These are phyloP conservation scores for Malassezia psittaci DNA, from an alignment of 1,284 basidiomycete genomes.

Conservation along the genomic window DNA sequence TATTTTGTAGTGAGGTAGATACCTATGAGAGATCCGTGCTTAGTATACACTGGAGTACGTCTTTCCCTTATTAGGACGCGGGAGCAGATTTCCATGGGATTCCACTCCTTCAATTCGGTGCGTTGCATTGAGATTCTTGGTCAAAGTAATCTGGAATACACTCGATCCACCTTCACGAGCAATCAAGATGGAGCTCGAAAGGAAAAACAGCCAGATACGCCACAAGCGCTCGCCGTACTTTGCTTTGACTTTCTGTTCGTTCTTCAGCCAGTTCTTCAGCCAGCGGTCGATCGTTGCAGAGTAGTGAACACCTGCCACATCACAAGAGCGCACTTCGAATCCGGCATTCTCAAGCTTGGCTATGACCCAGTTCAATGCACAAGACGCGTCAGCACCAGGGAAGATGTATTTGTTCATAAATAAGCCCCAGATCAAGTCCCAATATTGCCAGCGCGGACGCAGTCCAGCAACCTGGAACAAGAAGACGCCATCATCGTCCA, in stretches of 20 bases:
- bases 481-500: conserved; percentile 88
- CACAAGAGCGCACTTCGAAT: conserved; percentile 91
- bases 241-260: conserved; percentile 70
- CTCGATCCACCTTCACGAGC: conserved; percentile 45
- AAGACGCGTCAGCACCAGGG: conserved; percentile 77
- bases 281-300: conserved; percentile 70
- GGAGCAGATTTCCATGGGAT: conserved; percentile 38
- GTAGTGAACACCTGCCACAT: conserved; percentile 70
- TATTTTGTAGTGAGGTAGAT: background rate
- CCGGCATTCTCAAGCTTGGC: conserved; percentile 69
- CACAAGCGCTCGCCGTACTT: conserved; percentile 72
- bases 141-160: conserved; percentile 62
- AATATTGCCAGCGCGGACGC: conserved; percentile 87
- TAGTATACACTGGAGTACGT: conserved; percentile 32
- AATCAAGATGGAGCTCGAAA: conserved; percentile 39
- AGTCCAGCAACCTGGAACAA: conserved; percentile 94
- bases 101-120: conserved; percentile 57
- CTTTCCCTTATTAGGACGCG: conserved; percentile 29
- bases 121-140: conserved; percentile 75
- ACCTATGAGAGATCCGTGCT: background rate
- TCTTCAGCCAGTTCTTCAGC: conserved; percentile 48
- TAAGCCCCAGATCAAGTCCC: conserved; percentile 82
- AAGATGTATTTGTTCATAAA: conserved; percentile 57
- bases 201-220: conserved; percentile 48
- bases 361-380: conserved; percentile 91